phyloP scores from a whole-genome alignment of 352 stramenopile species.

The Aphanomyces astaci region DNA sequence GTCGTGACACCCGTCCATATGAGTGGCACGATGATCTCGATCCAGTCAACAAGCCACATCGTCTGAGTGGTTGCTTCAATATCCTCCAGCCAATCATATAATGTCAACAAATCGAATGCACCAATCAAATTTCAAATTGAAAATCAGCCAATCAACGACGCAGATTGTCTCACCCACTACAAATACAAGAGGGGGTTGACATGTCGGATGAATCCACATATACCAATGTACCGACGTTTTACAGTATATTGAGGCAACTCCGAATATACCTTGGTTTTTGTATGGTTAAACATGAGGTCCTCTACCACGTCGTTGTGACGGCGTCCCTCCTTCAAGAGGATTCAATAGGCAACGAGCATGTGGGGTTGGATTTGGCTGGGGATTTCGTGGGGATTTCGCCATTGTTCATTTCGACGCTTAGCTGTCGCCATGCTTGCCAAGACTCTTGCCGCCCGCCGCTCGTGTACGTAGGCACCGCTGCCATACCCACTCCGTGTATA shows the following conservation, averaged over 20 bases:
- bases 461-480: background rate
- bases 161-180: slow-evolving; percentile 1
- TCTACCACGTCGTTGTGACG: background rate
- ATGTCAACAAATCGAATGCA: background rate
- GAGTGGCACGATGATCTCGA: background rate
- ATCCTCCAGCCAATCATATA: background rate
- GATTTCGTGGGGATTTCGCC: background rate
- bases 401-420: slow-evolving; percentile 10
- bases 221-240: background rate
- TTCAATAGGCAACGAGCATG: slow-evolving; percentile 9
- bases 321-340: slow-evolving; percentile 15
- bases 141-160: background rate
- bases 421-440: slow-evolving; percentile 17
- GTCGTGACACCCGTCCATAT: background rate
- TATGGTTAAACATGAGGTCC: background rate
- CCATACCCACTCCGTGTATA: too few species aligned
- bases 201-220: background rate
- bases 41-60: background rate
- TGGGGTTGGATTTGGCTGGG: slow-evolving; percentile 7
- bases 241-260: background rate
- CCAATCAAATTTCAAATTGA: background rate
- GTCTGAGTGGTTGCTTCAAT: background rate
- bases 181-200: background rate
- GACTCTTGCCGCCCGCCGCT: slow-evolving; percentile 2
- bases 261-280: background rate